Percentiles rank a stretch among this genome's conserved stretches.
Evolutionary conservation across 306 rosid genomes (phyloP).

Genomic region (Cucurbita pepo): DNA sequence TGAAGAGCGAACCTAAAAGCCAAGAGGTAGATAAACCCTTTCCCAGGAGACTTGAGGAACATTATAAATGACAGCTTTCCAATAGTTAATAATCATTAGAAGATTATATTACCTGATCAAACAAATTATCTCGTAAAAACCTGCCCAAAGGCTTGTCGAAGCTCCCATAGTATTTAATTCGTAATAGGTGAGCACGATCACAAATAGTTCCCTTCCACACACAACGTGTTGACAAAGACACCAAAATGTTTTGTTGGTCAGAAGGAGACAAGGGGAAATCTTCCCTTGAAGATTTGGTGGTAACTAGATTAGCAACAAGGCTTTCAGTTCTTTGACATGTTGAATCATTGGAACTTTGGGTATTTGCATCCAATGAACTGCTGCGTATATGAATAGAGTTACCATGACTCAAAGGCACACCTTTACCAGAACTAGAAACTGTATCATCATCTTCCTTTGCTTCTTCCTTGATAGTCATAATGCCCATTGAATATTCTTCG

Average conservation of each 20-base stretch:
- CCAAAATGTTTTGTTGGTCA: constrained; percentile 95
- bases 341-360: constrained; percentile 15
- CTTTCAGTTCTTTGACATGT: constrained; percentile 25
- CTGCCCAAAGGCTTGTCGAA: constrained; percentile 90
- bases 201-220: constrained; percentile 97
- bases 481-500: background rate
- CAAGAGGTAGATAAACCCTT: background rate
- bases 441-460: background rate
- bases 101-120: constrained; percentile 58
- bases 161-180: constrained; percentile 91
- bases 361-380: constrained; percentile 19
- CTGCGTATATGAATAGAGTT: constrained; percentile 5
- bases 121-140: constrained; percentile 76
- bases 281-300: constrained; percentile 28
- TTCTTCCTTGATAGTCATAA: background rate
- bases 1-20: background rate
- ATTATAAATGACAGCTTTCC: background rate
- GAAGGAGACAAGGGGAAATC: constrained; percentile 79
- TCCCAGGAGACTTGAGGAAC: background rate
- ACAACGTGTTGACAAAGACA: constrained; percentile 85
- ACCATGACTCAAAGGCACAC: background rate
- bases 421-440: background rate
- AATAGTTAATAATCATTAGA: background rate
- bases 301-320: constrained; percentile 16
- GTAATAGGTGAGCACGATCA: constrained; percentile 88